Percentiles rank a stretch among this genome's conserved stretches.
Conservation (phyloP, 495 filamentous ascomycete species). For the Parmelia sp. region DNA sequence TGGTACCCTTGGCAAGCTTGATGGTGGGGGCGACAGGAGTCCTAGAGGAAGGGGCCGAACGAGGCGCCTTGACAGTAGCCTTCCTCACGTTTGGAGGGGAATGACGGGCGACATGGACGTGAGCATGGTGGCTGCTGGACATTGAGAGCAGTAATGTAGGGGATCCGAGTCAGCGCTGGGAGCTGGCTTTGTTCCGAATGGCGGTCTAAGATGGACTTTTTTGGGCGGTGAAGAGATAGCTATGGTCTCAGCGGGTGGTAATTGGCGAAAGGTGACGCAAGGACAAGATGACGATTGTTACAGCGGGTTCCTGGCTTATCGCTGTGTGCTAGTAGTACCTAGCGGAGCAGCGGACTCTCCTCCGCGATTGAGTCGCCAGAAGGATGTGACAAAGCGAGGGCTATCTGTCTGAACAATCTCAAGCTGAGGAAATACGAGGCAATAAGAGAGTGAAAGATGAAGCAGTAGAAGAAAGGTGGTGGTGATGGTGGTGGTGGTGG, state of each 20-base stretch:
- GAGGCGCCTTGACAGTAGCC: constrained; percentile 15
- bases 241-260: too few species aligned
- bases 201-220: constrained; percentile 14
- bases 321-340: too few species aligned
- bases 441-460: background rate
- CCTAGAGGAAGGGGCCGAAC: constrained; percentile 21
- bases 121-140: constrained; percentile 23
- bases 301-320: background rate
- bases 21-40: constrained; percentile 11
- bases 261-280: background rate
- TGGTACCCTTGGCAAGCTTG: constrained; percentile 16
- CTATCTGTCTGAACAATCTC: too few species aligned
- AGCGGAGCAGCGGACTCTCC: background rate
- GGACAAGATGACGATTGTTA: too few species aligned
- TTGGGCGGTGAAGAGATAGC: background rate
- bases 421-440: too few species aligned
- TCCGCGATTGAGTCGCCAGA: background rate
- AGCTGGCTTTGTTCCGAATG: constrained; percentile 7
- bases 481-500: too few species aligned
- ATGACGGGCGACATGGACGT: constrained; percentile 11
- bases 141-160: constrained; percentile 12
- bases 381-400: background rate
- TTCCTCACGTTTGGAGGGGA: constrained; percentile 28
- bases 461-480: background rate
- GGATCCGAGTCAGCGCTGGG: constrained; percentile 3